phyloP scores from a whole-genome alignment of 2,329 filamentous ascomycete genomes.

The Aspergillus unguis region DNA sequence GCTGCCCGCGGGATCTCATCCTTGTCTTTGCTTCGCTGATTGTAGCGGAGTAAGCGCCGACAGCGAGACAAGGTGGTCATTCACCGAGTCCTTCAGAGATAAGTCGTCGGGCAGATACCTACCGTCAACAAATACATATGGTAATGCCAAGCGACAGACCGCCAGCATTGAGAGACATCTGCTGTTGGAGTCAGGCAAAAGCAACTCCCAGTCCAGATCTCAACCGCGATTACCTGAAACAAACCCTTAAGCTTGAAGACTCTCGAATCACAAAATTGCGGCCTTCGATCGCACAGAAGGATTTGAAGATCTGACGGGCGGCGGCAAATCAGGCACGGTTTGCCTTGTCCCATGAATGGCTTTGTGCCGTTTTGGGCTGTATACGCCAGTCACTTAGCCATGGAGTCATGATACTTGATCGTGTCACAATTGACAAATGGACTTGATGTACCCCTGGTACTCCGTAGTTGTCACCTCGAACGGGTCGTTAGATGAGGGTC shows the following conservation, averaged over 20 bases:
- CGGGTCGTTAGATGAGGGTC: neutral
- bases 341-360: constrained; percentile 10
- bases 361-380: constrained; percentile 1
- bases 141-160: no score
- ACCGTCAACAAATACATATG: no score
- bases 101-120: no score
- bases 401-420: neutral
- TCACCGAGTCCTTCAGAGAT: no score
- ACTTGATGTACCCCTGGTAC: neutral
- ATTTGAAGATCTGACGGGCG: constrained; percentile 7
- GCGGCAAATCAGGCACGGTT: constrained; percentile 14
- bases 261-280: no score
- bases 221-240: neutral
- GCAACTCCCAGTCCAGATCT: neutral
- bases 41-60: no score
- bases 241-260: neutral
- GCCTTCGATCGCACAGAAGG: constrained; percentile 1
- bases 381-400: neutral
- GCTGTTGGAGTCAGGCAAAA: neutral
- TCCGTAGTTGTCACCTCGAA: no score
- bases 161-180: no score
- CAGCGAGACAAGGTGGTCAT: no score
- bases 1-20: no score
- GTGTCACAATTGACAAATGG: neutral
- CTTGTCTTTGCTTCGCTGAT: no score